Conservation (phyloP, 768 basidiomycete species). For the Boletus subparvulus region DNA sequence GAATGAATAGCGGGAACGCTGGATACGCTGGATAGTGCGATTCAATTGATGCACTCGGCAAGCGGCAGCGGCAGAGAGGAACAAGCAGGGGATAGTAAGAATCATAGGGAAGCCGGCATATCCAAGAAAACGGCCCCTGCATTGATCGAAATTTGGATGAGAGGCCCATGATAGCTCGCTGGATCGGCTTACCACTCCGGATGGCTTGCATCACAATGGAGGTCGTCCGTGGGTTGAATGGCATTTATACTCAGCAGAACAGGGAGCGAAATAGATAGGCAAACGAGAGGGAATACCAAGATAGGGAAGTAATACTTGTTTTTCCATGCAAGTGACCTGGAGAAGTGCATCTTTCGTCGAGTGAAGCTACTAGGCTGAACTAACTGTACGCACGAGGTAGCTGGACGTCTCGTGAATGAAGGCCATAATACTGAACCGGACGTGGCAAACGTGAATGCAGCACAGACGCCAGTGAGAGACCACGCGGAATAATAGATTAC, state of each 20-base stretch:
- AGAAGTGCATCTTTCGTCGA: neutral
- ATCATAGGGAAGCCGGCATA: constrained; percentile 59
- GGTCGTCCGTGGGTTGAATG: constrained; percentile 46
- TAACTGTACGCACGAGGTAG: constrained; percentile 18
- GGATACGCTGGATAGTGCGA: constrained; percentile 20
- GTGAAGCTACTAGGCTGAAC: neutral
- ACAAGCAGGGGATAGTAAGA: constrained; percentile 50
- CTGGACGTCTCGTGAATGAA: constrained; percentile 27
- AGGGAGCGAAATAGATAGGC: constrained; percentile 42
- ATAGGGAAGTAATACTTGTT: constrained; percentile 44
- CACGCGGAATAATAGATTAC: constrained; percentile 44
- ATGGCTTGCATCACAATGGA: constrained; percentile 59
- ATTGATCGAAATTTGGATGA: constrained; percentile 3
- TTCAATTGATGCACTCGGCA: constrained; percentile 19
- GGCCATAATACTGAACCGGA: constrained; percentile 44
- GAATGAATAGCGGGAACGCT: constrained; percentile 6
- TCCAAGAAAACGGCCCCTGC: constrained; percentile 62
- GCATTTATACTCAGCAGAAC: constrained; percentile 46
- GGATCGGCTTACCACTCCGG: constrained; percentile 52
- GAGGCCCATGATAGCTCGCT: neutral
- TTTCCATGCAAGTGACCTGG: constrained; percentile 53
- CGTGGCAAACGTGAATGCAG: constrained; percentile 48
- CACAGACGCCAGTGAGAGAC: constrained; percentile 44
- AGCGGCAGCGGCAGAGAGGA: constrained; percentile 38
- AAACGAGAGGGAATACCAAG: constrained; percentile 47